Conservation (phyloP, 2,329 filamentous ascomycete species). For the Amylocarpus encephaloides region DNA sequence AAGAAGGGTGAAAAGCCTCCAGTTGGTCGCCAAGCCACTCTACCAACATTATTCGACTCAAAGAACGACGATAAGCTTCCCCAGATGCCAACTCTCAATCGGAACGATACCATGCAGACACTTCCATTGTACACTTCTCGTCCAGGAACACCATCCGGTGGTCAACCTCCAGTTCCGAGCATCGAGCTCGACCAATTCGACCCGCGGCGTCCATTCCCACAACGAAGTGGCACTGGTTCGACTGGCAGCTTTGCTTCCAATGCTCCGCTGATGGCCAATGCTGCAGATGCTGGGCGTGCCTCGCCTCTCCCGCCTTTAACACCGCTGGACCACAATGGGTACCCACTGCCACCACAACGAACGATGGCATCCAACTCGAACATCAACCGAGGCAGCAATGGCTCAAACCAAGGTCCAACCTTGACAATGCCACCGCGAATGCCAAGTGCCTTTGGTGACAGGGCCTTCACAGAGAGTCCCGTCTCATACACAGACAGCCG, state of each 20-base stretch:
- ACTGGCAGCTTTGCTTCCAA: conserved; percentile 56
- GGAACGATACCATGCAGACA: conserved; percentile 55
- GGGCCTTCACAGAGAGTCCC: conserved; percentile 27
- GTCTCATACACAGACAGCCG: conserved; percentile 23
- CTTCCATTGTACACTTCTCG: conserved; percentile 57
- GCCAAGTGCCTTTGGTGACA: conserved; percentile 26
- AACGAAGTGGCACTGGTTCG: conserved; percentile 46
- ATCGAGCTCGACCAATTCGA: conserved; percentile 47
- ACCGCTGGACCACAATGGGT: conserved; percentile 20
- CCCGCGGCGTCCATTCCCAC: conserved; percentile 43
- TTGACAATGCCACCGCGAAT: conserved; percentile 20
- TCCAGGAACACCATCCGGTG: conserved; percentile 44
- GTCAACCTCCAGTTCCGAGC: conserved; percentile 35
- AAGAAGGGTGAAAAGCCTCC: conserved; percentile 47
- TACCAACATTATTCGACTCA: conserved; percentile 54
- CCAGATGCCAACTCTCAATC: conserved; percentile 51
- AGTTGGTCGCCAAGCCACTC: conserved; percentile 54
- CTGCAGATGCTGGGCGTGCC: conserved; percentile 43
- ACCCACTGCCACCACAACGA: conserved; percentile 22
- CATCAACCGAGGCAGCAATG: conserved; percentile 20
- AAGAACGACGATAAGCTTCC: conserved; percentile 48
- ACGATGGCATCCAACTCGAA: conserved; percentile 24
- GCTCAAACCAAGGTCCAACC: neutral
- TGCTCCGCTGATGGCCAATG: conserved; percentile 53
- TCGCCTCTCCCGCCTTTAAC: conserved; percentile 27